phyloP scores from a whole-genome alignment of 2,329 filamentous ascomycete species.

The Grosmannia huntii region DNA sequence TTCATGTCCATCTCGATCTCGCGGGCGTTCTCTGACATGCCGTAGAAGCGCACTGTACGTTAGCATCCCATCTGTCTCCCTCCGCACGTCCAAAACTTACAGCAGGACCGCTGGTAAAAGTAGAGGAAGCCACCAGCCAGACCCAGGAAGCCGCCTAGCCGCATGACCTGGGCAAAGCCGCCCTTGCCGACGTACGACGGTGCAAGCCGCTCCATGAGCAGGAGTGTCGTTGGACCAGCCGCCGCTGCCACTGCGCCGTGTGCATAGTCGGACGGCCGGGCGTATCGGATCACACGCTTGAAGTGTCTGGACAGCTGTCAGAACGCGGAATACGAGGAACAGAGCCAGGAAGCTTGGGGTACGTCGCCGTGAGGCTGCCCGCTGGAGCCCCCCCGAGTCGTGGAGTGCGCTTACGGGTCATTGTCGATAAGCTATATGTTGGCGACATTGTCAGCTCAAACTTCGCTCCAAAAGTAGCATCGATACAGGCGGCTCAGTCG shows the following conservation, averaged over 20 bases:
- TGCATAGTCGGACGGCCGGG: constrained; percentile 71
- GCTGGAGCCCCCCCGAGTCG: not conserved
- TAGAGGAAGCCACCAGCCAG: constrained; percentile 67
- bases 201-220: constrained; percentile 69
- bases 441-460: constrained; percentile 8
- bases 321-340: not conserved
- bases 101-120: constrained; percentile 70
- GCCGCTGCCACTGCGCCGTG: constrained; percentile 55
- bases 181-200: constrained; percentile 76
- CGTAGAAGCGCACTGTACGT: constrained; percentile 77
- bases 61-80: not conserved
- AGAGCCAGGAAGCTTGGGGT: not conserved
- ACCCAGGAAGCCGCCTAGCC: constrained; percentile 61
- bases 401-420: constrained; percentile 59
- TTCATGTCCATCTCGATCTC: constrained; percentile 94
- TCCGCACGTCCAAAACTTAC: constrained; percentile 41
- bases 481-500: not conserved
- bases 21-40: constrained; percentile 80
- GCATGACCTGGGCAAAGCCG: constrained; percentile 73
- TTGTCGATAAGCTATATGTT: constrained; percentile 79
- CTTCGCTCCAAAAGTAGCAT: not conserved
- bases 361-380: too few relatives aligned
- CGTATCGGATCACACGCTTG: constrained; percentile 78
- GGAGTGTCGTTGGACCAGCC: constrained; percentile 61
- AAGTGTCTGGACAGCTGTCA: constrained; percentile 56